Evolutionary conservation across 345 rosid genomes (phyloP).

Genomic region (Brassica rapa): DNA sequence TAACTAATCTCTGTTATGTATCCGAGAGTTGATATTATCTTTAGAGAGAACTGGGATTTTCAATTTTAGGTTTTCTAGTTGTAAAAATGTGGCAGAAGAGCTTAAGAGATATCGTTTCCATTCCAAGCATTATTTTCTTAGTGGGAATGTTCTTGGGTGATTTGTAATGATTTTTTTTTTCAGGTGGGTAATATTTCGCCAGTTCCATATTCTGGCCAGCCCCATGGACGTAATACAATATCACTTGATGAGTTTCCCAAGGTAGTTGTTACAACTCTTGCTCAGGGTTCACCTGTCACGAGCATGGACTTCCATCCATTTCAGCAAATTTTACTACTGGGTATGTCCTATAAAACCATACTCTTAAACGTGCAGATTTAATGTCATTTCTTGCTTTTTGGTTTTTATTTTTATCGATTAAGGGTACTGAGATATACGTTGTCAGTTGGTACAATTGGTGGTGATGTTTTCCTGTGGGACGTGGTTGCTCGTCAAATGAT

Average conservation of each 20-base stretch:
- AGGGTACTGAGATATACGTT: slow-evolving; percentile 21
- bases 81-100: not conserved
- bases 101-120: not conserved
- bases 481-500: slow-evolving; percentile 64
- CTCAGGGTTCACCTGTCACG: slow-evolving; percentile 69
- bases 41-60: not conserved
- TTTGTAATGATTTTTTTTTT: slow-evolving; percentile 24
- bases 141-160: not conserved
- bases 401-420: not conserved
- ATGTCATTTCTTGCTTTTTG: slow-evolving; percentile 6
- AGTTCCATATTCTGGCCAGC: slow-evolving; percentile 62
- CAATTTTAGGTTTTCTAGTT: not conserved
- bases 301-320: slow-evolving; percentile 93
- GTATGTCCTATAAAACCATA: slow-evolving; percentile 44
- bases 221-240: slow-evolving; percentile 68
- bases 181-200: slow-evolving; percentile 76
- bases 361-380: slow-evolving; percentile 8
- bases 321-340: slow-evolving; percentile 76
- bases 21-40: slow-evolving; percentile 13
- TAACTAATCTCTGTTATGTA: not conserved
- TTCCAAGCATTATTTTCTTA: not conserved
- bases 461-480: slow-evolving; percentile 75
- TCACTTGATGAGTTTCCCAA: slow-evolving; percentile 83
- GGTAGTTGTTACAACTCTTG: slow-evolving; percentile 56
- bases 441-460: slow-evolving; percentile 78